Evolutionary conservation across 768 basidiomycete species (phyloP).

Genomic region (Melanogaster broomeanus): DNA sequence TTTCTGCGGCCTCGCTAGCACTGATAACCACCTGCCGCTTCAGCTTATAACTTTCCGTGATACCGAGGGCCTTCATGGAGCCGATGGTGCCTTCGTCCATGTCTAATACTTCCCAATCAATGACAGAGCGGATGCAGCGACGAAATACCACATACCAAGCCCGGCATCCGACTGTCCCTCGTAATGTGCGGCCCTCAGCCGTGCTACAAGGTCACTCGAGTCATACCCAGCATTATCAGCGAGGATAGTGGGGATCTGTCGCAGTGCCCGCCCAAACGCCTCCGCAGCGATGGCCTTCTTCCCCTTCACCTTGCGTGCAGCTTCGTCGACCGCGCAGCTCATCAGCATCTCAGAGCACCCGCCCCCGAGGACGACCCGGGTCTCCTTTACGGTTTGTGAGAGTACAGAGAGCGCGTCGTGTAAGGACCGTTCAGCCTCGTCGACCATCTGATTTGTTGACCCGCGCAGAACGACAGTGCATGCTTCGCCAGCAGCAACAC

Average conservation of each 20-base stretch:
- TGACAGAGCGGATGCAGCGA: background rate
- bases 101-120: constrained; percentile 50
- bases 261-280: constrained; percentile 83
- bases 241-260: constrained; percentile 95
- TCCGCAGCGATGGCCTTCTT: constrained; percentile 97
- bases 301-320: constrained; percentile 78
- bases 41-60: constrained; percentile 97
- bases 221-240: constrained; percentile 99
- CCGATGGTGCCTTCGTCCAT: constrained; percentile 86
- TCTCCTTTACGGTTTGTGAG: constrained; percentile 97
- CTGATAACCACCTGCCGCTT: constrained; percentile 94
- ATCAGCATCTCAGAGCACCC: constrained; percentile 99
- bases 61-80: constrained; percentile 84
- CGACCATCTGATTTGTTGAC: constrained; percentile 98
- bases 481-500: constrained; percentile 95
- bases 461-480: constrained; percentile 98
- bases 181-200: constrained; percentile 90
- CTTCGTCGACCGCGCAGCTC: constrained; percentile 93
- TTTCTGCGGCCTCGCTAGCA: constrained; percentile 96
- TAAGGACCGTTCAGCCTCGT: constrained; percentile 96
- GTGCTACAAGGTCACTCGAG: constrained; percentile 92
- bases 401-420: constrained; percentile 98
- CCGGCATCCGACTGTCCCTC: constrained; percentile 87
- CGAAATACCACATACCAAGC: constrained; percentile 59
- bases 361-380: constrained; percentile 90